Percentiles rank a stretch among this genome's conserved stretches.
These are phyloP conservation scores for Daldinia vernicosa DNA, from an alignment of 495 filamentous ascomycete species.

Conservation along the genomic window DNA sequence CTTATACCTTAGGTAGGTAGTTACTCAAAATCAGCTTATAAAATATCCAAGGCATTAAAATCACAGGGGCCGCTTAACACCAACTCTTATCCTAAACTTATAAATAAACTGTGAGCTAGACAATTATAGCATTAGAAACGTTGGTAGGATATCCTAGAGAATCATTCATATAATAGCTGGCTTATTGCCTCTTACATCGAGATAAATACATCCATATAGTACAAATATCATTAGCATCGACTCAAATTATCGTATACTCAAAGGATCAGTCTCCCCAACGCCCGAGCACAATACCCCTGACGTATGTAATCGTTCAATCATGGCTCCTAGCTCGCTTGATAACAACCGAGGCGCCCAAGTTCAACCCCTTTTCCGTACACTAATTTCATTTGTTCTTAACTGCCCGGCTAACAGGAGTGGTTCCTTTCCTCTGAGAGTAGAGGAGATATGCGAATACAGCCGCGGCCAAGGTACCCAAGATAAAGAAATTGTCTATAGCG, in stretches of 20 bases:
- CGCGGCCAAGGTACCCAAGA: conserved; percentile 59
- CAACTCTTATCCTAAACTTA: background rate
- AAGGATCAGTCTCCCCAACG: background rate
- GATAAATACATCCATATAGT: too few species aligned
- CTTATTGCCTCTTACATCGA: too few species aligned
- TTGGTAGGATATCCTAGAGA: background rate
- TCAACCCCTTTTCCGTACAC: background rate
- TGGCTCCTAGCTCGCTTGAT: background rate
- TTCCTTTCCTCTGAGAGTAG: conserved; percentile 51
- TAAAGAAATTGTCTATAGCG: conserved; percentile 57
- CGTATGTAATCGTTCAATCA: background rate
- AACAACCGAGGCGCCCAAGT: background rate
- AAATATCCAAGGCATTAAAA: background rate
- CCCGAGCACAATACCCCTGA: background rate
- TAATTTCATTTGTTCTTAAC: conserved; percentile 30
- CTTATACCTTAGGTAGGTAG: background rate
- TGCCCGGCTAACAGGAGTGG: conserved; percentile 28
- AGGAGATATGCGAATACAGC: conserved; percentile 53
- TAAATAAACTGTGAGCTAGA: background rate
- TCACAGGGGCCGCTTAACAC: background rate
- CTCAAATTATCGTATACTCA: background rate
- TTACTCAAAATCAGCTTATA: background rate
- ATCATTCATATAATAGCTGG: background rate
- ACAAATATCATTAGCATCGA: background rate
- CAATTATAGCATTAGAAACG: background rate